Evolutionary conservation across 139 green algal genomes (phyloP), one percentile per base, ranked within the genome.

Genomic region (Chlamydomonas sp.): DNA sequence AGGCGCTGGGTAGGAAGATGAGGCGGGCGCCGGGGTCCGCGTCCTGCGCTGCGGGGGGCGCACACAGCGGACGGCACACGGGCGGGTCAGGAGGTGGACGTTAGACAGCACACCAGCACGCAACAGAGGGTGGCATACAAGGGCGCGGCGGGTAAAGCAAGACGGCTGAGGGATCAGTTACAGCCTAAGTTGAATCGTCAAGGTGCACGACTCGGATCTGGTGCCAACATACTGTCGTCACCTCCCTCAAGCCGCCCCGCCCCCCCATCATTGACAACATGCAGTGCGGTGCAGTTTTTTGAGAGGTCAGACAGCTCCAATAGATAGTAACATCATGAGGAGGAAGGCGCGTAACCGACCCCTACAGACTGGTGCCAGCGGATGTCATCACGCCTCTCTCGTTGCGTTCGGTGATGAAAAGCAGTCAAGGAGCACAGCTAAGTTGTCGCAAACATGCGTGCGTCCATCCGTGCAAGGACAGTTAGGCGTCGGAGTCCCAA

Each of bases 221-320:
- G 85, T 89, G 85, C 85, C 85, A 89, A 89, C 85, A 85, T 69
- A 10, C 6, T 75, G 61, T 89, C 71, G 49, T 89, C 85, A 77
- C 9, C 20, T 85, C 78, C 78, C 78, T n/a, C 20, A 12, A 5
- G 73, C 20, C 7, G 57, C 4, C n/a, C 6, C 59, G 10, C 4
- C 10, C 67, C 18, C 8, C 18, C 14, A 6, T 18, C 2, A 4
- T 5, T 18, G 18, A 5, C 69, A 18, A 8, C 57, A 6, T 7
- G 71, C 6, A 1, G 0, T 78, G 73, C n/a, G 14, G 31, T 9
- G 62, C 67, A 20, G 7, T 79, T 6, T 2, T 63, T 69, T 16
- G 69, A 78, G 69, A 76, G 87, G 79, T 91, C 88, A 91, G 88
- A 88, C 88, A 91, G 88, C 88, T 91, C 82, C 88, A 91, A 91